Evolutionary conservation across 2,329 filamentous ascomycete species (phyloP).

Genomic region (Xylariales sp.): DNA sequence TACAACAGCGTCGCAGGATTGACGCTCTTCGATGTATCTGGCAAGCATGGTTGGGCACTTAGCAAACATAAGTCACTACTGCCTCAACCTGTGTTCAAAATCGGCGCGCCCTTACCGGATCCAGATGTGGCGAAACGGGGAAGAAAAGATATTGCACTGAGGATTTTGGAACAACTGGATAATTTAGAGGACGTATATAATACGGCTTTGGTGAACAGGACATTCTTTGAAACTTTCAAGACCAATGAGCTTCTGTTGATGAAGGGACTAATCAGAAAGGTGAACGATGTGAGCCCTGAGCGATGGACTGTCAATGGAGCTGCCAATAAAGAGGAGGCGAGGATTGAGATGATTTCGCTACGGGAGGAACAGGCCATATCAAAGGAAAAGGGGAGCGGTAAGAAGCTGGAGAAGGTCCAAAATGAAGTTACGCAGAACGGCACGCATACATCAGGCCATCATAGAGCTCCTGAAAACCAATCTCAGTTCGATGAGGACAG

Average conservation of each 20-base stretch:
- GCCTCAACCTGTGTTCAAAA: conserved; percentile 27
- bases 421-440: neutral
- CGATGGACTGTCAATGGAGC: conserved; percentile 1
- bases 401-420: too few relatives aligned
- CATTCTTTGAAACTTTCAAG: conserved; percentile 42
- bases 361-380: too few relatives aligned
- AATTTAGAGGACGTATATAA: conserved; percentile 37
- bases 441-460: neutral
- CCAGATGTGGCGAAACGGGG: neutral
- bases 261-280: conserved; percentile 20
- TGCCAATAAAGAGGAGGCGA: neutral
- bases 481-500: neutral
- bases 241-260: conserved; percentile 35
- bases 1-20: conserved; percentile 46
- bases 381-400: too few relatives aligned
- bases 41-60: conserved; percentile 45
- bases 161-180: conserved; percentile 35
- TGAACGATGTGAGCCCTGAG: neutral
- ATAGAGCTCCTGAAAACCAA: neutral
- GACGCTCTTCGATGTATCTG: conserved; percentile 44
- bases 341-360: neutral
- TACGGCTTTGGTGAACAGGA: conserved; percentile 36
- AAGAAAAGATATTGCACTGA: conserved; percentile 31
- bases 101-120: conserved; percentile 8
- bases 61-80: conserved; percentile 33